Conservation (phyloP, 2,329 filamentous ascomycete genomes). For the Endocalyx cinctus region DNA sequence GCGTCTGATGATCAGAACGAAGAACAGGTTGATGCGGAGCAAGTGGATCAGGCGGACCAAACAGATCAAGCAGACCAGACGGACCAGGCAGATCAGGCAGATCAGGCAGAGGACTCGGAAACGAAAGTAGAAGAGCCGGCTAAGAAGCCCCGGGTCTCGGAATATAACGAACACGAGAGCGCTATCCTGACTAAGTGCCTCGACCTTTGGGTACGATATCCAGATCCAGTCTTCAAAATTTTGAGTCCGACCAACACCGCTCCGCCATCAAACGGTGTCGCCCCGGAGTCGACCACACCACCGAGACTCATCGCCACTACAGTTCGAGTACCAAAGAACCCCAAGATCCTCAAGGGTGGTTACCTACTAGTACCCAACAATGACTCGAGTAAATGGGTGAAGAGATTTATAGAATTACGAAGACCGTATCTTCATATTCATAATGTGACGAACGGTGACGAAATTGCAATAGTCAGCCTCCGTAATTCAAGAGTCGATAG, state of each 20-base stretch:
- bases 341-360: slow-evolving; percentile 75
- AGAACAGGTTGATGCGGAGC: slow-evolving; percentile 15
- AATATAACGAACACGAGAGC: slow-evolving; percentile 43
- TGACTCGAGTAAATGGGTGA: slow-evolving; percentile 79
- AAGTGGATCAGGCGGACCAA: slow-evolving; percentile 5
- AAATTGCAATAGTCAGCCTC: slow-evolving; percentile 83
- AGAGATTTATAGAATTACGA: slow-evolving; percentile 87
- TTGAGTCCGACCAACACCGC: slow-evolving; percentile 59
- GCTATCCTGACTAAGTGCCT: slow-evolving; percentile 52
- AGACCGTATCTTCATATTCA: slow-evolving; percentile 91
- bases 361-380: slow-evolving; percentile 83
- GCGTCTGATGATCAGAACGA: slow-evolving; percentile 17
- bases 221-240: slow-evolving; percentile 51
- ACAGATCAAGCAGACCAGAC: background rate
- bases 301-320: slow-evolving; percentile 73
- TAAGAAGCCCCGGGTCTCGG: slow-evolving; percentile 24
- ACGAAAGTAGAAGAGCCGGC: slow-evolving; percentile 6
- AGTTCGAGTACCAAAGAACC: slow-evolving; percentile 74
- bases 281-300: slow-evolving; percentile 40
- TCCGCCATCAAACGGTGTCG: slow-evolving; percentile 61
- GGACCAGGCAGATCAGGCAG: slow-evolving; percentile 6
- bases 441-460: slow-evolving; percentile 78
- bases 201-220: slow-evolving; percentile 60
- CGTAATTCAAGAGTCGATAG: slow-evolving; percentile 89
- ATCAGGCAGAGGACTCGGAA: slow-evolving; percentile 1